Percentiles rank a stretch among this genome's conserved stretches.
Evolutionary conservation across 2,329 filamentous ascomycete species (phyloP).

Genomic region (Arthrobotrys sphaeroides): DNA sequence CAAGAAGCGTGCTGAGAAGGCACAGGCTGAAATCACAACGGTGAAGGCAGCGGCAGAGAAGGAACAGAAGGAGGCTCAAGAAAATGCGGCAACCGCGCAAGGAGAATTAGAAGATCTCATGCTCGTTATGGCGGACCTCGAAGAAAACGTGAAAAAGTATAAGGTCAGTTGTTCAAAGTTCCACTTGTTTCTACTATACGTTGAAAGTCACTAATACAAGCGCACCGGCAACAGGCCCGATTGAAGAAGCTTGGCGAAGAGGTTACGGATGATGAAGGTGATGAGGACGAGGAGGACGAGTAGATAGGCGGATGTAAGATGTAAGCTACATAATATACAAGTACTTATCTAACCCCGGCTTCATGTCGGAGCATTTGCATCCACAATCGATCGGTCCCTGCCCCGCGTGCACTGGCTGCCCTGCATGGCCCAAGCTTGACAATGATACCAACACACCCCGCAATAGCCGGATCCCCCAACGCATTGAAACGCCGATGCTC

Average conservation of each 20-base stretch:
- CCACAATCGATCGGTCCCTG: not conserved
- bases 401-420: not conserved
- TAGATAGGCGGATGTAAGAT: slow-evolving; percentile 8
- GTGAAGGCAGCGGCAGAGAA: slow-evolving; percentile 59
- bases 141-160: slow-evolving; percentile 78
- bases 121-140: slow-evolving; percentile 81
- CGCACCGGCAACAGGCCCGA: slow-evolving; percentile 64
- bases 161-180: slow-evolving; percentile 68
- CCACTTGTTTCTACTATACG: not conserved
- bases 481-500: slow-evolving; percentile 39
- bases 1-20: slow-evolving; percentile 59
- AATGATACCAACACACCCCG: not conserved
- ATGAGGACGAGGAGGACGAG: slow-evolving; percentile 64
- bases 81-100: slow-evolving; percentile 72
- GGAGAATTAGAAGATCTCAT: slow-evolving; percentile 81
- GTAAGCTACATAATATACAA: slow-evolving; percentile 14
- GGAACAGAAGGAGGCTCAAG: slow-evolving; percentile 65
- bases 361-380: slow-evolving; percentile 1
- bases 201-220: slow-evolving; percentile 5
- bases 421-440: not conserved
- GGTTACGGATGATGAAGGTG: slow-evolving; percentile 80
- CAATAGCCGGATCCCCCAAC: not conserved
- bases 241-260: slow-evolving; percentile 73
- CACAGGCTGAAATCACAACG: slow-evolving; percentile 59
- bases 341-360: not conserved